Evolutionary conservation across 768 basidiomycete genomes (phyloP).

Genomic region (Mycena alexandri): DNA sequence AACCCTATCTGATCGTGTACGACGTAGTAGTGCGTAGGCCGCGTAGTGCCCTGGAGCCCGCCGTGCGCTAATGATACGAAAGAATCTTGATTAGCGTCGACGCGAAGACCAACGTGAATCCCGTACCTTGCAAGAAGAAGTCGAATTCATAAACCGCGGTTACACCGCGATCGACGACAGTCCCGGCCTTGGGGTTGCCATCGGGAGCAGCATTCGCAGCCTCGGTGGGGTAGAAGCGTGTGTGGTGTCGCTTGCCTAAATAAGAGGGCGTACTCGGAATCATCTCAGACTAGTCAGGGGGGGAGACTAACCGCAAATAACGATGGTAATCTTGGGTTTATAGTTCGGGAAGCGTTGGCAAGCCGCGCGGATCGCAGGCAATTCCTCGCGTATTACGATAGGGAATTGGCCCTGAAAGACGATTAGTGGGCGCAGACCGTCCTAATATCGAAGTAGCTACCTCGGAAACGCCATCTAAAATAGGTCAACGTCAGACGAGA

Average conservation of each 20-base stretch:
- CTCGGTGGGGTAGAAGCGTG: slow-evolving; percentile 75
- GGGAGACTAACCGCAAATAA: slow-evolving; percentile 41
- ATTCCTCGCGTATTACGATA: slow-evolving; percentile 71
- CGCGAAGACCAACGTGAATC: no score
- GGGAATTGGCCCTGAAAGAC: slow-evolving; percentile 77
- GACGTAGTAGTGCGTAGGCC: slow-evolving; percentile 85
- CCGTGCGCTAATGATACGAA: slow-evolving; percentile 65
- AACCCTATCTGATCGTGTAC: slow-evolving; percentile 84
- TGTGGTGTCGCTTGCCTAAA: slow-evolving; percentile 65
- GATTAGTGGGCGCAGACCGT: slow-evolving; percentile 36
- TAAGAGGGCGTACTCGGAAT: neutral
- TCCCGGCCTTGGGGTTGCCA: slow-evolving; percentile 83
- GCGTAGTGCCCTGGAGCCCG: slow-evolving; percentile 79
- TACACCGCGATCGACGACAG: slow-evolving; percentile 86
- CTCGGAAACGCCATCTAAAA: slow-evolving; percentile 81
- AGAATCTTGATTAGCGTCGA: neutral
- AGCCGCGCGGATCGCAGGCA: slow-evolving; percentile 72
- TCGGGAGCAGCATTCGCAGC: slow-evolving; percentile 65
- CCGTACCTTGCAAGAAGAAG: slow-evolving; percentile 73
- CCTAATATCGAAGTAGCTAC: slow-evolving; percentile 47
- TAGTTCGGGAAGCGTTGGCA: slow-evolving; percentile 62
- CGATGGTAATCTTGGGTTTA: slow-evolving; percentile 73
- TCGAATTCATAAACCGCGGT: slow-evolving; percentile 76
- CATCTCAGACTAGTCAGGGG: no score
- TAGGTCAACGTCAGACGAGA: neutral